Percentiles rank a stretch among this genome's conserved stretches.
Evolutionary conservation across 768 basidiomycete species (phyloP).

Genomic region (Mycena chlorophos): DNA sequence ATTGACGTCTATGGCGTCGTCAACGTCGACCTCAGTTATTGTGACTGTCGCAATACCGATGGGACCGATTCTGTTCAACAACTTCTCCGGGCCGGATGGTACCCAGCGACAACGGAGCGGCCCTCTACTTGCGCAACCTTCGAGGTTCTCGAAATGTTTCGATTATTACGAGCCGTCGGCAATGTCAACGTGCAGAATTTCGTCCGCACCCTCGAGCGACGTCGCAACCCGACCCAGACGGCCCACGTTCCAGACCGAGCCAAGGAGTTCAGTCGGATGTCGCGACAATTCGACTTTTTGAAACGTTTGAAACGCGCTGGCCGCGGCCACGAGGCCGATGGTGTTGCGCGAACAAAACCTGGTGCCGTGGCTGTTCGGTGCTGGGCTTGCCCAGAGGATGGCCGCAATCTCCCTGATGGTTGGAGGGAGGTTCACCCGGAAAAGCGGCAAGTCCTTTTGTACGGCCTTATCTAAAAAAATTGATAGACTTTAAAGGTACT

Average conservation of each 20-base stretch:
- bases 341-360: neutral
- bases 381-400: slow-evolving; percentile 21
- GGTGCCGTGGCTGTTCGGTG: slow-evolving; percentile 17
- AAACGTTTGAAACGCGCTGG: slow-evolving; percentile 13
- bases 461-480: slow-evolving; percentile 3
- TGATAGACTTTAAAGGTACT: slow-evolving; percentile 11
- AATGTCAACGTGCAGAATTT: slow-evolving; percentile 20
- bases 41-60: too few species aligned
- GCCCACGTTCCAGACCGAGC: slow-evolving; percentile 3
- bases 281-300: neutral
- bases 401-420: slow-evolving; percentile 15
- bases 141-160: slow-evolving; percentile 11
- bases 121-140: slow-evolving; percentile 17
- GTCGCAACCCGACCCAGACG: neutral
- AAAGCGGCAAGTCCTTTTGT: slow-evolving; percentile 7
- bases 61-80: too few species aligned
- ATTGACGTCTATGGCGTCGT: too few species aligned
- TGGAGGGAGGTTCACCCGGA: slow-evolving; percentile 13
- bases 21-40: too few species aligned
- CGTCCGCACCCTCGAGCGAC: slow-evolving; percentile 9
- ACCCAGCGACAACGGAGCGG: slow-evolving; percentile 11
- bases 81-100: slow-evolving; percentile 15
- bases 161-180: slow-evolving; percentile 11
- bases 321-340: neutral
- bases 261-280: neutral